Evolutionary conservation across 2,329 filamentous ascomycete species (phyloP), one percentile per base, ranked within the genome.

Genomic region (Penicillium brevicompactum): DNA sequence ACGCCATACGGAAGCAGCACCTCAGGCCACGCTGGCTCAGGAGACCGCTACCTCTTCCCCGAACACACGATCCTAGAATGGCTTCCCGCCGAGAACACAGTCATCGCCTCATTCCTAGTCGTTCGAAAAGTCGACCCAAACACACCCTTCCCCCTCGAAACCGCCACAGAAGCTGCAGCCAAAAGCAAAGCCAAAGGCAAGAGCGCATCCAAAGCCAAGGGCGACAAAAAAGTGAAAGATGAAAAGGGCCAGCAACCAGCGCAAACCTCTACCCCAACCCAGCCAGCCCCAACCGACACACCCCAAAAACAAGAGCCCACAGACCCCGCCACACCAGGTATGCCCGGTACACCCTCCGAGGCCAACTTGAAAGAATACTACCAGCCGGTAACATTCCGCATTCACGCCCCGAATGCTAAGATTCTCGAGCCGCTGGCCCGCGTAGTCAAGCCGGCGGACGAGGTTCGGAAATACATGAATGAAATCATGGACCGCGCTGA

Each of bases 401-500:
- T 87, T 41, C 76, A 80, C 37, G 80, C 81, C 46, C 71, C 76
- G 24, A 78, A 82, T 49, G 75, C 81, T 16, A 77, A 79, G 37
- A 75, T 82, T 13, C 75, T 86, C 13, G 80, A 84, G 52, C 80
- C 82, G 3, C 73, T 87, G 9, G 76, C 77, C 30, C 79, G 81
- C 18, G 82, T 84, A 51, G 81, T 87, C 18, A 83, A 82, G 55
- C 77, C 81, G 2, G 69, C 77, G 3, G 76, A 80, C 1, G 81
- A 82, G 60, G 81, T 83, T 3, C 75, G 78, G 56, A 77, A 76
- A 58, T 78, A 82, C 61, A 84, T 85, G 82, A 78, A 82, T 53
- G 77, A 79, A 21, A 71, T 82, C 13, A 86, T 87, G 76, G 78
- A 82, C 60, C 79, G 78, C 3, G 82, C 82, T 49, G 78, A 80